A percentile compares a stretch with the other conserved stretches of the same genome.
These are phyloP conservation scores for Tephrocybe sp. DNA, from an alignment of 768 basidiomycete species.

Conservation along the genomic window DNA sequence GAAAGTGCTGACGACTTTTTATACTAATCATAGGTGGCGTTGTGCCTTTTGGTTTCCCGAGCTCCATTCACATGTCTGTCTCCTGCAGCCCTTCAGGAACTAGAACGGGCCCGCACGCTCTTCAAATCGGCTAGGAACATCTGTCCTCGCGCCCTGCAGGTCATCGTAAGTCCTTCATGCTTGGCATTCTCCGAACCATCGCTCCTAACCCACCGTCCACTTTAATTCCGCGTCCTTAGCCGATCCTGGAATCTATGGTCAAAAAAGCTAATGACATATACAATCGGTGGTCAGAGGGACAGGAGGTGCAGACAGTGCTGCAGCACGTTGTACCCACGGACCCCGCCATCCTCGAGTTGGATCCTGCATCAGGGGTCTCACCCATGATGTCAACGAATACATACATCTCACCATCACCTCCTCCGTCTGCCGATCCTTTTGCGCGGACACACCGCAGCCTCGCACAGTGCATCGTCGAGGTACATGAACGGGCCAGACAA, in stretches of 20 bases:
- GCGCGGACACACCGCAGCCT: slow-evolving; percentile 39
- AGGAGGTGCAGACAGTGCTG: slow-evolving; percentile 43
- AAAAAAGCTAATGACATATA: slow-evolving; percentile 52
- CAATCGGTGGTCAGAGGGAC: slow-evolving; percentile 44
- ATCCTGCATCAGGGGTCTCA: slow-evolving; percentile 10
- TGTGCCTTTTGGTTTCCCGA: slow-evolving; percentile 56
- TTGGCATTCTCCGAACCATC: background rate
- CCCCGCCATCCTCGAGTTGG: slow-evolving; percentile 18
- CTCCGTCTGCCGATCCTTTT: slow-evolving; percentile 36
- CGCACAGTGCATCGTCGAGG: slow-evolving; percentile 47
- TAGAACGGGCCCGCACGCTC: slow-evolving; percentile 47
- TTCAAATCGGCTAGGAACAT: slow-evolving; percentile 45
- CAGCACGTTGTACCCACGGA: slow-evolving; percentile 26
- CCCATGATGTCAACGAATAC: slow-evolving; percentile 11
- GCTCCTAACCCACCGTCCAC: background rate
- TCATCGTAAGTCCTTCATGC: slow-evolving; percentile 35
- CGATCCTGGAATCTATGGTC: slow-evolving; percentile 49
- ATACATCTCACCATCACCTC: slow-evolving; percentile 20
- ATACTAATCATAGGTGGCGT: slow-evolving; percentile 37
- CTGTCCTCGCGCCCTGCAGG: slow-evolving; percentile 46
- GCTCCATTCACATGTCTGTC: slow-evolving; percentile 68
- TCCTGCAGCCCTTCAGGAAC: slow-evolving; percentile 61
- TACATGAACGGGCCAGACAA: slow-evolving; percentile 41
- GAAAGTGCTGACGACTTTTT: background rate
- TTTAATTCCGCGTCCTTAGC: slow-evolving; percentile 25